These are phyloP conservation scores for Primulina eburnea DNA, from an alignment of 257 asterid genomes.

Conservation along the genomic window DNA sequence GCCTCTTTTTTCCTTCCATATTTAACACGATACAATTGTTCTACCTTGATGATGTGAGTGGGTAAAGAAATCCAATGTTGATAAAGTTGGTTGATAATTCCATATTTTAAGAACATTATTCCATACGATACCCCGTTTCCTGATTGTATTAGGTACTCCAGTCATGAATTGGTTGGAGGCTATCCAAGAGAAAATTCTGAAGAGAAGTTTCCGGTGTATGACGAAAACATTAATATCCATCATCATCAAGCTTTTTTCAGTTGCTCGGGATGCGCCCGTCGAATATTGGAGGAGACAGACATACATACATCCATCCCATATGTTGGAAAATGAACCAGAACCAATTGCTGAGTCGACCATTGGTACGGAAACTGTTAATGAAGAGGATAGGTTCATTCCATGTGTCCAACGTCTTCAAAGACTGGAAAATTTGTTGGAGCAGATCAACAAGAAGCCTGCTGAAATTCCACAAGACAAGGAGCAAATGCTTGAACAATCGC, in stretches of 20 bases:
- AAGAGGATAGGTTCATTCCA: constrained; percentile 46
- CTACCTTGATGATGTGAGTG: constrained; percentile 5
- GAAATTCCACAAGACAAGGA: constrained; percentile 87
- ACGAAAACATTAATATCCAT: constrained; percentile 47
- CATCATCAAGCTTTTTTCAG: constrained; percentile 34
- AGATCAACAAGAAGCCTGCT: constrained; percentile 66
- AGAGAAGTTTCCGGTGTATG: constrained; percentile 48
- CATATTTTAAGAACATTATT: constrained; percentile 2
- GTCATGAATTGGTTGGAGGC: constrained; percentile 37
- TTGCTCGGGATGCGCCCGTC: constrained; percentile 38
- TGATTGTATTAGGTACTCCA: constrained; percentile 42
- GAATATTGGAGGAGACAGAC: constrained; percentile 55
- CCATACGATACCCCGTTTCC: background rate
- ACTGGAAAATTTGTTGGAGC: constrained; percentile 73
- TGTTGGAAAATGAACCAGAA: constrained; percentile 36
- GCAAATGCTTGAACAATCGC: constrained; percentile 73
- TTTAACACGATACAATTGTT: background rate
- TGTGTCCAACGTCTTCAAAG: constrained; percentile 74
- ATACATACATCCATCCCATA: constrained; percentile 37
- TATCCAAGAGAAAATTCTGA: constrained; percentile 53
- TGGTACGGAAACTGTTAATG: constrained; percentile 29
- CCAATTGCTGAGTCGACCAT: constrained; percentile 27
- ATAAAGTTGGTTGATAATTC: background rate
- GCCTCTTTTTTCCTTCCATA: background rate
- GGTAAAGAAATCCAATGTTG: constrained; percentile 6